Base-by-base conservation (phyloP, 2,329 filamentous ascomycete genomes). In the Apiospora sp. region DNA sequence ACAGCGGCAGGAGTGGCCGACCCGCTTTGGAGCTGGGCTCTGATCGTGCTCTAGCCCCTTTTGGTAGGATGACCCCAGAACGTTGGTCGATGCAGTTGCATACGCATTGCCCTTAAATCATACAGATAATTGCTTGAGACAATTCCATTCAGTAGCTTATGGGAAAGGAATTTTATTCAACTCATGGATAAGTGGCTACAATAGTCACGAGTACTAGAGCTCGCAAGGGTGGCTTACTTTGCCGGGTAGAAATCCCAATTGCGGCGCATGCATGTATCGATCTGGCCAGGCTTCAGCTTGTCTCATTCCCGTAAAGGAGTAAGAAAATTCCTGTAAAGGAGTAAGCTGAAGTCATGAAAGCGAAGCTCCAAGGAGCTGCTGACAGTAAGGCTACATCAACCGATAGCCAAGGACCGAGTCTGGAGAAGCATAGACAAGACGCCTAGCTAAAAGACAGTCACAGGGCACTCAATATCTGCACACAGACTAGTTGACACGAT, bases 401-500 rank as follows among this genome's bases (percentile, higher is more conserved):
- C 81, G 82, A 83, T 77, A 72, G 78, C 78, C 80, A 78, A 78
- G 80, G 79, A 79, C 78, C 77, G 68, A 71, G 76, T 81, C 83
- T 80, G 74, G 64, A 72, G 75, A 77, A 79, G 81, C 77, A 76
- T 78, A 78, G 75, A 83, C 89, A 90, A 89, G 86, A 90, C 89
- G 89, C 83, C 78, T 76, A 78, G 73, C 78, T 80, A 82, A 83
- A 83, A 83, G 84, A 82, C 77, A 77, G 80, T 80, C 78, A 77
- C 81, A 83, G 83, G 84, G 82, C 79, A 78, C 89, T 84, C 46
- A 73, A 89, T 98, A 88, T 98, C 87, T 94, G 95, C 95, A 97
- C 93, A 92, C 91, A 93, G 95, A 98, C 95, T 96, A 92, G 95
- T 96, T 92, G 92, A 91, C 94, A 95, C 90, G 90, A 91, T 92